phyloP scores from a whole-genome alignment of 225 moss, liverwort and hornwort genomes.

The Pseudisothecium myosuroides region DNA sequence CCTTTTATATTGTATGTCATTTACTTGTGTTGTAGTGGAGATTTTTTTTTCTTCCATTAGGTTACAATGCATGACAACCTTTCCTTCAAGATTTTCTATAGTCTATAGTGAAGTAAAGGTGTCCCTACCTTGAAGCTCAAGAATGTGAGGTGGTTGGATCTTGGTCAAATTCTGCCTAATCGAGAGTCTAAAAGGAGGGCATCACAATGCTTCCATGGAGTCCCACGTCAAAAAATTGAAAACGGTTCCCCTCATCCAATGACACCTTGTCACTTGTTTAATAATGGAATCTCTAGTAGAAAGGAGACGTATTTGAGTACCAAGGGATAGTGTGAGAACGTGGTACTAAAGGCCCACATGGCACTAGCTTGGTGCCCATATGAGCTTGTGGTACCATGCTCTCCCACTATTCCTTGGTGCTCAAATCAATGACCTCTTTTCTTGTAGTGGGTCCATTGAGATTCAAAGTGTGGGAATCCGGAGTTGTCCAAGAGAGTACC shows the following conservation, averaged over 20 bases:
- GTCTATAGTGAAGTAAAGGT: fast-evolving
- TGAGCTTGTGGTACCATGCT: fast-evolving
- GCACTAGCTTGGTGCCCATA: neutral
- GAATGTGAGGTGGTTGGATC: neutral
- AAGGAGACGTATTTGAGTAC: neutral
- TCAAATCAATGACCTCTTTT: neutral
- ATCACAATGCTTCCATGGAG: too few species aligned
- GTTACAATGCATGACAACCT: neutral
- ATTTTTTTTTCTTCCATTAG: neutral
- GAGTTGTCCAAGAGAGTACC: neutral
- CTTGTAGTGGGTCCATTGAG: neutral
- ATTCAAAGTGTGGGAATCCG: too few species aligned
- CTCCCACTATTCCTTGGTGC: neutral
- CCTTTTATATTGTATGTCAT: neutral
- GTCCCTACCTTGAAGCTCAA: fast-evolving
- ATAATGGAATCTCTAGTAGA: fast-evolving
- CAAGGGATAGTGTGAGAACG: neutral
- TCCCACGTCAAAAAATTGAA: neutral
- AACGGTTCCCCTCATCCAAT: neutral
- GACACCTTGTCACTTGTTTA: fast-evolving
- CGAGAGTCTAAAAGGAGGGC: neutral
- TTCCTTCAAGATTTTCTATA: neutral
- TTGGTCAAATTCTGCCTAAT: fast-evolving
- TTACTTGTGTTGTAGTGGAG: fast-evolving
- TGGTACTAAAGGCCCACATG: neutral